Percentiles rank a stretch among this genome's conserved stretches.
Conservation (phyloP, 352 stramenopile species). For the Pythium phragmitis region DNA sequence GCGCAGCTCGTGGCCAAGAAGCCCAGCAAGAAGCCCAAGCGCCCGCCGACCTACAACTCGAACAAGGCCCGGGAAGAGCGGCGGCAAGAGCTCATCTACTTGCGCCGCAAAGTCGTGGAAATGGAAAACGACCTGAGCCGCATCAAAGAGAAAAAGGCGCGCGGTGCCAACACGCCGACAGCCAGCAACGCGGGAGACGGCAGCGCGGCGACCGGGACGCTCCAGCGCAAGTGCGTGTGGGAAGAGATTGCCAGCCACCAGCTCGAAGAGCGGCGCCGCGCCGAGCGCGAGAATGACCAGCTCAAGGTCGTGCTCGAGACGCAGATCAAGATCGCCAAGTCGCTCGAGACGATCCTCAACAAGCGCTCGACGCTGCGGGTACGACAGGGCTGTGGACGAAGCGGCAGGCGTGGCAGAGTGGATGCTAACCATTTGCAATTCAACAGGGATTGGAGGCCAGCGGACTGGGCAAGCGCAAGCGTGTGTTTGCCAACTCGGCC, state of each 20-base stretch:
- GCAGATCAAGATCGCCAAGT: conserved; percentile 46
- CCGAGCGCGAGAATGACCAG: conserved; percentile 40
- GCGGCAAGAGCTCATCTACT: conserved; percentile 25
- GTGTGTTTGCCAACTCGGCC: conserved; percentile 14
- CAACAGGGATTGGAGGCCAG: conserved; percentile 24
- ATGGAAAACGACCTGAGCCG: conserved; percentile 26
- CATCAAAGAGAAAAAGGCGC: conserved; percentile 16
- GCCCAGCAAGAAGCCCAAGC: conserved; percentile 22
- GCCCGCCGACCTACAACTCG: conserved; percentile 27
- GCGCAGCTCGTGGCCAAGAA: conserved; percentile 14
- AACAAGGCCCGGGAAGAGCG: conserved; percentile 31
- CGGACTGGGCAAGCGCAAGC: conserved; percentile 27
- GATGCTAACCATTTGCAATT: no score
- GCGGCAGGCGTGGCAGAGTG: no score
- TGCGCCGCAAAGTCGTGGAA: conserved; percentile 25
- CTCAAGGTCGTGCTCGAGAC: conserved; percentile 52
- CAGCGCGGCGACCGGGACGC: not conserved
- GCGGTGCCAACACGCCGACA: not conserved
- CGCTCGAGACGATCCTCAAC: conserved; percentile 40
- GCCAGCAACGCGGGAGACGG: not conserved
- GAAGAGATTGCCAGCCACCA: conserved; percentile 27
- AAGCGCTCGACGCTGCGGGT: conserved; percentile 37
- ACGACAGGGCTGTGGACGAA: conserved; percentile 5
- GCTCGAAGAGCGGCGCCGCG: conserved; percentile 21
- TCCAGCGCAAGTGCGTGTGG: conserved; percentile 24